These are phyloP conservation scores for Mallotus repandus DNA, from an alignment of 441 rosid genomes.

Conservation along the genomic window DNA sequence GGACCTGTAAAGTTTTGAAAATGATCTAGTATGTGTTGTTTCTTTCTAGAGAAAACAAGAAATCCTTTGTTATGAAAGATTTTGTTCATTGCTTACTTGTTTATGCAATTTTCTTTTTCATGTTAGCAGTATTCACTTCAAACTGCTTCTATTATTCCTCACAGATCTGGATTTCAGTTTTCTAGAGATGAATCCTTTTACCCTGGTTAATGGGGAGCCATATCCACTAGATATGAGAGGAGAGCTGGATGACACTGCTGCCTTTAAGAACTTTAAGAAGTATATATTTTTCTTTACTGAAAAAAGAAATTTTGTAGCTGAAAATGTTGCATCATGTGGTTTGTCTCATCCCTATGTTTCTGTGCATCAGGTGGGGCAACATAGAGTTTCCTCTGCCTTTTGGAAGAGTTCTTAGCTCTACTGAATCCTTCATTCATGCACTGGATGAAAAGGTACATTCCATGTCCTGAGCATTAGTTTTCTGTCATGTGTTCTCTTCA, in stretches of 20 bases:
- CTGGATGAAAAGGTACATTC: conserved; percentile 80
- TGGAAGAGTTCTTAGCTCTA: conserved; percentile 78
- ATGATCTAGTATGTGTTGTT: neutral
- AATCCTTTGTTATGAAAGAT: neutral
- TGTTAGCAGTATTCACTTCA: conserved; percentile 7
- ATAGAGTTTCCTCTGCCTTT: conserved; percentile 85
- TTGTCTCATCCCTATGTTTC: conserved; percentile 13
- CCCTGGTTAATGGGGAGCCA: conserved; percentile 76
- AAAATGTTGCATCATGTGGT: neutral
- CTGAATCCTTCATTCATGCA: conserved; percentile 72
- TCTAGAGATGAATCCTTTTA: conserved; percentile 92
- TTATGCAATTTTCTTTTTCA: neutral
- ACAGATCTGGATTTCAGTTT: conserved; percentile 88
- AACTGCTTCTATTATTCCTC: conserved; percentile 15
- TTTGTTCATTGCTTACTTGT: conserved; percentile 2
- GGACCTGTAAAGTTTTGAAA: neutral
- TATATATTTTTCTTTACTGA: conserved; percentile 27
- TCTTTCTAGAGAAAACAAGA: neutral
- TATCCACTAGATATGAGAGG: conserved; percentile 96
- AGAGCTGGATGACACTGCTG: conserved; percentile 89
- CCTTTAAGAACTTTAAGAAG: conserved; percentile 90
- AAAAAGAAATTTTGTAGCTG: neutral
- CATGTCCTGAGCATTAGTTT: conserved; percentile 16
- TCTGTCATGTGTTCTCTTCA: neutral
- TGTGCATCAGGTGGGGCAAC: conserved; percentile 68